Base-by-base conservation (phyloP, 257 asterid genomes). In the Striga asiatica region DNA sequence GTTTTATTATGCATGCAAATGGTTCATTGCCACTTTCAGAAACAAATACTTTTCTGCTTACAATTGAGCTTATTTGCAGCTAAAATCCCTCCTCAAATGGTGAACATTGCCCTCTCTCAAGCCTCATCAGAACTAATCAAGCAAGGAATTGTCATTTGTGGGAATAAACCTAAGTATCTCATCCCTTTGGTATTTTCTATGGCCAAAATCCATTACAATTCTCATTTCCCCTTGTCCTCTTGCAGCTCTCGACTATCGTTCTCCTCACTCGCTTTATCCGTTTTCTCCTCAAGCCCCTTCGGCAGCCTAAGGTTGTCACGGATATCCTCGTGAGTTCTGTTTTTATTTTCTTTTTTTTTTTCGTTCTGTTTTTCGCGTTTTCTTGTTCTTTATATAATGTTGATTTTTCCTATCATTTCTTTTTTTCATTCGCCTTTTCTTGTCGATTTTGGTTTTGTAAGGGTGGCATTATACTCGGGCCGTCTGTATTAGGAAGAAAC, bases 381-480 rank as follows among this genome's bases (percentile, higher is more conserved):
- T 32, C 42, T 9, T 35, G 42, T 11, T n/a, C 42, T n/a, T n/a
- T n/a, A 35, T 35, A 16, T 16, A 2, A 35, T 35, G 4, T 41
- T 16, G 5, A 16, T 41, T 41, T 41, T 41, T 13, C n/a, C n/a
- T n/a, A n/a, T n/a, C n/a, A n/a, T n/a, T n/a, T n/a, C n/a, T n/a
- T n/a, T n/a, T n/a, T n/a, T n/a, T n/a, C n/a, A n/a, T n/a, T n/a
- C n/a, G 32, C 32, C 5, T 3, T 28, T 28, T 28, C 5, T 28
- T 28, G 3, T 28, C 32, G 45, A 34, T 35, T 12, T 39, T 58
- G 5, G 14, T 5, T 8, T 53, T 47, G 45, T n/a, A 18, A 91
- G 98, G 94, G 91, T 49, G 96, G 94, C 5, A 58, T 86, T 28
- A 78, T 86, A 45, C 48, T 89, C 3, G 98, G 98, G 46, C 93